Evolutionary conservation across 2,329 filamentous ascomycete genomes (phyloP), one percentile per base, ranked within the genome.

Genomic region (Colletotrichum shisoi): DNA sequence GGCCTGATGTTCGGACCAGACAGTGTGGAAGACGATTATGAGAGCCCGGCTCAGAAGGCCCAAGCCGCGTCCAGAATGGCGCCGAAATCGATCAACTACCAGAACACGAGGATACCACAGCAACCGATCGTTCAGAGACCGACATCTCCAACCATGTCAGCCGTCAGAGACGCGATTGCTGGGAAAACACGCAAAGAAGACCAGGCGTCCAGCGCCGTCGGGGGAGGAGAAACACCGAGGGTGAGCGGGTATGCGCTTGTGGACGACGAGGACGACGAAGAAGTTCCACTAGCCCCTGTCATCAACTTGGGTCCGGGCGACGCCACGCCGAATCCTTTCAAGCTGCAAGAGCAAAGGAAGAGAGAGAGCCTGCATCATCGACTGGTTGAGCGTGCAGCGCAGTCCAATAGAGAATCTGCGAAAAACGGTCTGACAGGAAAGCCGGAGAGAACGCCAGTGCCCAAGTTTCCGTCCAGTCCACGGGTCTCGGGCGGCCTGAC

Each of bases 181-280:
- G 92, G 93, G 11, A 87, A 83, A 8, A 87, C 90, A 4, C 85
- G 87, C 9, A 80, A 83, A 2, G 85, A 83, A 9, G 86, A 89
- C 27, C 87, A 87, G 13, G 89, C 92, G 71, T 86, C 86, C 0
- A 80, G 73, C 6, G 81, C 78, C 4, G 76, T 81, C 11, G 82
- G 83, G 1, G 91, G 89, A 17, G 85, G 84, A 65, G 93, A 96
- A 77, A 98, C 94, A 0, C 95, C 94, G 0, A 86, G 92, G 2
- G 92, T 98, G 0, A 96, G 96, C 70, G 95, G 95, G 1, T 99
- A 97, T 76, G 87, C 93, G 0, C 98, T 97, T 78, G 94, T 99
- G 42, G 93, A 97, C 71, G 93, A 96, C 63, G 91, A 91, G 56
- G 83, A 86, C 46, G 85, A 86, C 17, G 80, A 81, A 1, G 73